These are phyloP conservation scores for Wickerhamiella domercqiae DNA, from an alignment of 805 yeast species.

Conservation along the genomic window DNA sequence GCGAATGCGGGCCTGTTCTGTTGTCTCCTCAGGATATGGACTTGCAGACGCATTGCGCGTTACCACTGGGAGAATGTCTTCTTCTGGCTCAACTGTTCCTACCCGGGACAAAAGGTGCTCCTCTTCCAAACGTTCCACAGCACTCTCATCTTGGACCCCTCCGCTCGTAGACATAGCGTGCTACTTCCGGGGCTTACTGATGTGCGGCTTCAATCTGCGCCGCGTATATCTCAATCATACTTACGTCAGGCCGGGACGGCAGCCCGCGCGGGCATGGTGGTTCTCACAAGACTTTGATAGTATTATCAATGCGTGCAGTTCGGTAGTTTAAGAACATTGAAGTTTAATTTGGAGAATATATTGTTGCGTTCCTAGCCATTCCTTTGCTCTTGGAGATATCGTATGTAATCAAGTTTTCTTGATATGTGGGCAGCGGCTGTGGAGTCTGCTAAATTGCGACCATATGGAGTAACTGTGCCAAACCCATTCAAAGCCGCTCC, in stretches of 20 bases:
- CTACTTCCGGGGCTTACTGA: background rate
- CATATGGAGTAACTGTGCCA: background rate
- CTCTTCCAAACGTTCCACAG: conserved; percentile 6
- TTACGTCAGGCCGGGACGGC: too few relatives aligned
- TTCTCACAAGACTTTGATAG: too few relatives aligned
- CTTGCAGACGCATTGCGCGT: conserved; percentile 2
- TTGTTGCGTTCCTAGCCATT: too few relatives aligned
- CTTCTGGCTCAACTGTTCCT: background rate
- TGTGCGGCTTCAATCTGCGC: background rate
- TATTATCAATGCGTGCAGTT: too few relatives aligned
- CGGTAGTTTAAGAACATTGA: too few relatives aligned
- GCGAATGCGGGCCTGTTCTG: conserved; percentile 7
- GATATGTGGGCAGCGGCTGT: conserved; percentile 1
- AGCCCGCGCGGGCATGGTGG: too few relatives aligned
- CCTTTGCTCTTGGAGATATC: too few relatives aligned
- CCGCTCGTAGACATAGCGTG: conserved; percentile 7
- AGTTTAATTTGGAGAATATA: too few relatives aligned
- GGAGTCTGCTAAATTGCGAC: background rate
- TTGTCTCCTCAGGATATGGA: conserved; percentile 6
- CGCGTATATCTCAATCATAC: too few relatives aligned
- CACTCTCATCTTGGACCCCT: conserved; percentile 8
- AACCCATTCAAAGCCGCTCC: background rate
- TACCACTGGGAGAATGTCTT: background rate
- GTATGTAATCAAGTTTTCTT: background rate
- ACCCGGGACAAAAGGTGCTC: background rate